A percentile compares a stretch with the other conserved stretches of the same genome.
phyloP scores from a whole-genome alignment of 306 rosid genomes.

The Quercus parvula region DNA sequence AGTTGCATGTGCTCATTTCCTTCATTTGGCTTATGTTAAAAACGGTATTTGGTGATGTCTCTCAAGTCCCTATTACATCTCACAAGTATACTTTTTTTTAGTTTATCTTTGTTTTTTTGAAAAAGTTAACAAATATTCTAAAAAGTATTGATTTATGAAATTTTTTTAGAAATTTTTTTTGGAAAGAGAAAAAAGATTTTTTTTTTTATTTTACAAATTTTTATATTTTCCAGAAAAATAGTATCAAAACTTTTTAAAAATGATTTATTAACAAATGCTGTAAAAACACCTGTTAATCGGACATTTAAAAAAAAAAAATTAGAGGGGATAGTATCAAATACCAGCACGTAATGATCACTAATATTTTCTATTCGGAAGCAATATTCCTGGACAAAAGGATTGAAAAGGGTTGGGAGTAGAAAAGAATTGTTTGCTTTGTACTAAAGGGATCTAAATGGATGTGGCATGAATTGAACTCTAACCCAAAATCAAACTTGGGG shows the following conservation, averaged over 20 bases:
- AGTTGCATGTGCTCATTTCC: background rate
- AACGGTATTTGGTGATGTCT: background rate
- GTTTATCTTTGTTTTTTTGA: too few relatives aligned
- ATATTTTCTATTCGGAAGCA: background rate
- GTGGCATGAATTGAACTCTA: background rate
- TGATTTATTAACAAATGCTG: accelerated
- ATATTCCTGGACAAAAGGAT: background rate
- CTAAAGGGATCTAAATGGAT: conserved; percentile 13
- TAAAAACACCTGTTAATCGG: accelerated
- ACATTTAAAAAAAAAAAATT: background rate
- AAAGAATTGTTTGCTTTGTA: conserved; percentile 9
- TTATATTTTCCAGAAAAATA: too few relatives aligned
- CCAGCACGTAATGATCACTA: background rate
- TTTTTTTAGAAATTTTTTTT: too few relatives aligned
- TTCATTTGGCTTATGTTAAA: background rate
- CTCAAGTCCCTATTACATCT: background rate
- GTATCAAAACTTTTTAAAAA: too few relatives aligned
- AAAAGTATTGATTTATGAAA: too few relatives aligned
- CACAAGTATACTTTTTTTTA: too few relatives aligned
- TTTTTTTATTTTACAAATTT: too few relatives aligned
- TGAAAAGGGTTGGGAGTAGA: background rate
- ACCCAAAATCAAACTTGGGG: background rate
- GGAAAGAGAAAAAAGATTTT: too few relatives aligned
- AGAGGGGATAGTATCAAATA: background rate
- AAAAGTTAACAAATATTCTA: too few relatives aligned